Evolutionary conservation across 306 rosid genomes (phyloP), one percentile per base, ranked within the genome.

Genomic region (Astragalus membranaceus): DNA sequence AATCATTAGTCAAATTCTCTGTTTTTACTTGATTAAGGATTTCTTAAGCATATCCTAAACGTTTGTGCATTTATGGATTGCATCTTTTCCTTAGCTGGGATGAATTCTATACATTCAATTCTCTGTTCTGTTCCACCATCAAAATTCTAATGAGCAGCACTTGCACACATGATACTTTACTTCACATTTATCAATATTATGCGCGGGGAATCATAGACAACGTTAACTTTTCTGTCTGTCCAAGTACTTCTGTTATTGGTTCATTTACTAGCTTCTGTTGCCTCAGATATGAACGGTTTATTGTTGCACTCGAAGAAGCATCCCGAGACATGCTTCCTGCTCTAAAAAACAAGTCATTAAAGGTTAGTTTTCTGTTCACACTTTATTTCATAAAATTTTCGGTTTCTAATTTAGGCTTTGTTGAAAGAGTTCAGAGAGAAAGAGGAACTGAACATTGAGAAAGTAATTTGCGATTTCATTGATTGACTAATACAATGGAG

Each of bases 281-380:
- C 51, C 64, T 76, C 78, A 94, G 99, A 87, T 94, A 94, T 74
- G 97, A 94, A 65, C 83, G 96, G n/a, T 94, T 87, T 84, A 71
- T 88, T 81, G 58, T 78, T 73, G 89, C 95, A 33, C 96, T 94
- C 20, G 99, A 94, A 86, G 99, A 91, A 87, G 97, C 99, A 68
- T 94, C 99, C 42, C 80, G 89, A 80, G 99, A 94, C 81, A 84
- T 87, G 89, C 87, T 94, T 69, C 91, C 99, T 60, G 85, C 86
- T 67, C 83, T 94, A 0, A 94, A 91, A 83, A 73, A 62, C 81
- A 94, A 91, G 85, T 88, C 99, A 66, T 56, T 88, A 82, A 94
- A 86, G 99, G 99, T 94, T 72, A 51, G 79, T 62, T 20, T 66
- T 79, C 55, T 43, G 16, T 20, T 69, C 52, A 51, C 23, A 52